These are phyloP conservation scores for Ceratobasidium papillatum DNA, from an alignment of 1,284 basidiomycete genomes.

Conservation along the genomic window DNA sequence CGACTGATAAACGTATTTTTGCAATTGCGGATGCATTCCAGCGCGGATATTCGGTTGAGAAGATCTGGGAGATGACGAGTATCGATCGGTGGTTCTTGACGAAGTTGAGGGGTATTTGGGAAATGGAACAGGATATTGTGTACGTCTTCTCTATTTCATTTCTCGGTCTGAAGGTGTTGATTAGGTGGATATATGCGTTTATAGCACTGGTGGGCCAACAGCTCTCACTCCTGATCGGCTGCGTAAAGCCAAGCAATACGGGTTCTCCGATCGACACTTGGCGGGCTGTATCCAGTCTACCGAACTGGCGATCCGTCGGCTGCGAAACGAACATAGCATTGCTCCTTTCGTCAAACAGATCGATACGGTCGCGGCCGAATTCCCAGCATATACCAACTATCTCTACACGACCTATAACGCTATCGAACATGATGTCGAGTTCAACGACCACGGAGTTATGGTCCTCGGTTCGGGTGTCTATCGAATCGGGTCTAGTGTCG, in stretches of 20 bases:
- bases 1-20: constrained; percentile 92
- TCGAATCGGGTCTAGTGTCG: constrained; percentile 97
- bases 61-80: constrained; percentile 96
- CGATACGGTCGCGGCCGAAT: constrained; percentile 98
- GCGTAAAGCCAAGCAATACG: constrained; percentile 90
- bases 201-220: background rate
- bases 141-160: constrained; percentile 55
- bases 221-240: constrained; percentile 70
- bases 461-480: constrained; percentile 98
- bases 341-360: constrained; percentile 98
- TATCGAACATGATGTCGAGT: constrained; percentile 87
- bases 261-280: constrained; percentile 94
- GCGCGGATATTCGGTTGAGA: constrained; percentile 91
- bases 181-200: background rate
- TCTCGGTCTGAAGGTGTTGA: background rate
- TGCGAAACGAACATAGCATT: constrained; percentile 86
- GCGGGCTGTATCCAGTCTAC: constrained; percentile 84
- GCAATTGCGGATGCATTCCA: constrained; percentile 90
- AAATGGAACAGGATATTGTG: constrained; percentile 80
- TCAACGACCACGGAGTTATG: constrained; percentile 94
- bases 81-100: constrained; percentile 99
- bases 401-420: constrained; percentile 99
- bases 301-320: constrained; percentile 85
- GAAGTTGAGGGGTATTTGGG: constrained; percentile 83
- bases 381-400: constrained; percentile 99